Conservation (phyloP, 1,284 basidiomycete genomes). For the Ustilago shanxiensis region DNA sequence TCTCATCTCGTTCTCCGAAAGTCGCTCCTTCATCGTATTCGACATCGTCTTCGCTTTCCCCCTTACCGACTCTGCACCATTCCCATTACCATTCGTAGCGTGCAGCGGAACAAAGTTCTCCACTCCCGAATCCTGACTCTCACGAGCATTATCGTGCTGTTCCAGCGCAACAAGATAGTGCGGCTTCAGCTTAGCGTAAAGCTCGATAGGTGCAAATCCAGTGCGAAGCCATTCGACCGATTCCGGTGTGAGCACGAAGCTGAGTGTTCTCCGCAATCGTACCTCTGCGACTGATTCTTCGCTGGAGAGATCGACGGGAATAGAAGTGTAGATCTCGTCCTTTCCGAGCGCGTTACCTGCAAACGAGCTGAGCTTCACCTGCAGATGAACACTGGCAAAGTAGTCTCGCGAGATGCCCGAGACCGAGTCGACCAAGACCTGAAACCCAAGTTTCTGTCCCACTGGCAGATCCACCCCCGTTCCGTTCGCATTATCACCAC, state of each 20-base stretch:
- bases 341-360: constrained; percentile 48
- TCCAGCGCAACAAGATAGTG: constrained; percentile 50
- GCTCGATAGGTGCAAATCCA: constrained; percentile 53
- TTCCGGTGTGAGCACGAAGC: constrained; percentile 55
- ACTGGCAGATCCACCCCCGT: constrained; percentile 29
- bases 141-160: constrained; percentile 45
- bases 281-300: constrained; percentile 43
- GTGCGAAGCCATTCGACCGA: constrained; percentile 46
- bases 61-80: not conserved
- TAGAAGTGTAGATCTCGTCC: constrained; percentile 59
- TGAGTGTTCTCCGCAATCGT: constrained; percentile 56
- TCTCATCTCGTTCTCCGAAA: constrained; percentile 91
- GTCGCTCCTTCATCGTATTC: constrained; percentile 57
- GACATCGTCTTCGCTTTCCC: constrained; percentile 16
- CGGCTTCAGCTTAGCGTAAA: constrained; percentile 49
- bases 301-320: constrained; percentile 48
- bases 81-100: constrained; percentile 9
- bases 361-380: constrained; percentile 60
- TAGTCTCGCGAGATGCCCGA: constrained; percentile 50
- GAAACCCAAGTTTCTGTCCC: constrained; percentile 61
- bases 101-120: constrained; percentile 34
- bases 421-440: constrained; percentile 57
- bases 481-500: not conserved
- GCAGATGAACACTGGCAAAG: constrained; percentile 53
- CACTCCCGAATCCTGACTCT: constrained; percentile 11